Percentiles rank a stretch among this genome's conserved stretches.
Evolutionary conservation across 352 stramenopile genomes (phyloP).

Genomic region (Phytophthora nicotianae): DNA sequence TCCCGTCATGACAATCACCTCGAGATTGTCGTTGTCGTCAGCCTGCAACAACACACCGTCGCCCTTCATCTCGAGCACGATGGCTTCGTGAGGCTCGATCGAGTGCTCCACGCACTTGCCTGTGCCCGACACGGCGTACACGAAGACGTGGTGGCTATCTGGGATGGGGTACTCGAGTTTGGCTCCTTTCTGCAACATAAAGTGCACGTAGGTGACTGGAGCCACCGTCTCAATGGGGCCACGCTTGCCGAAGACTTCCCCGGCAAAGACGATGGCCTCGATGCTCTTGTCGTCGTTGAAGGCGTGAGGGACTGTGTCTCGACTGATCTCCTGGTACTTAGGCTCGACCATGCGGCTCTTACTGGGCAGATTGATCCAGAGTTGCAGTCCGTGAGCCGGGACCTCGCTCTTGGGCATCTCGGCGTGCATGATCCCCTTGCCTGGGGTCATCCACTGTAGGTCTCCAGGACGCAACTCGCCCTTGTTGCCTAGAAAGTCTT

Average conservation of each 20-base stretch:
- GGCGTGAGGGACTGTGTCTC: conserved; percentile 44
- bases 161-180: conserved; percentile 52
- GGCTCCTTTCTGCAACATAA: conserved; percentile 42
- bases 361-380: conserved; percentile 60
- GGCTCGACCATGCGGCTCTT: conserved; percentile 55
- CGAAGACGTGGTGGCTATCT: conserved; percentile 51
- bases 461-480: conserved; percentile 50
- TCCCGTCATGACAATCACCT: conserved; percentile 62
- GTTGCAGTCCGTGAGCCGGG: conserved; percentile 44
- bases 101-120: conserved; percentile 35
- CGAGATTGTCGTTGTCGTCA: conserved; percentile 35
- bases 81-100: conserved; percentile 47
- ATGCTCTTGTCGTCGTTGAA: conserved; percentile 53
- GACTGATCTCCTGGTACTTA: conserved; percentile 62
- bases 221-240: conserved; percentile 49
- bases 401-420: conserved; percentile 52
- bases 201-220: conserved; percentile 63
- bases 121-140: conserved; percentile 45
- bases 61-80: conserved; percentile 58
- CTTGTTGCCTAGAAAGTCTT: conserved; percentile 78
- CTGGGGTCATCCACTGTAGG: conserved; percentile 62
- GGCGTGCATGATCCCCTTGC: conserved; percentile 55
- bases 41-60: conserved; percentile 51
- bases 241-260: conserved; percentile 48
- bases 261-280: conserved; percentile 57